phyloP scores from a whole-genome alignment of 495 filamentous ascomycete species.

The Ramalina peruviana region DNA sequence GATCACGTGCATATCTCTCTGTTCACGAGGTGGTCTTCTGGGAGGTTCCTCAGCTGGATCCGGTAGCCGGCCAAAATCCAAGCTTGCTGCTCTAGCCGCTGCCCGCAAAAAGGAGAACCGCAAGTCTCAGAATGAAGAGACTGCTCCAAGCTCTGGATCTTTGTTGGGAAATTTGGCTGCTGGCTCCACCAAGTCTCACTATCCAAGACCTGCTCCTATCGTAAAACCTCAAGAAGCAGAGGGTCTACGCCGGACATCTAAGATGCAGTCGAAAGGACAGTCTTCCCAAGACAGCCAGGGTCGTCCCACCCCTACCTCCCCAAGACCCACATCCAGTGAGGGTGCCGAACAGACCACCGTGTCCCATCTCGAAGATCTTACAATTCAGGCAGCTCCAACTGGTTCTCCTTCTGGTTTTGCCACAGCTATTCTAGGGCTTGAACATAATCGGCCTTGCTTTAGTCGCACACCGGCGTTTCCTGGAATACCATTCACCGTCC shows the following conservation, averaged over 20 bases:
- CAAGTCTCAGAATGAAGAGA: constrained; percentile 25
- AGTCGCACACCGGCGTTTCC: constrained; percentile 32
- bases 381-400: too few species aligned
- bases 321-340: too few species aligned
- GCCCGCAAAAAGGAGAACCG: constrained; percentile 63
- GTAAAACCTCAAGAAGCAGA: too few species aligned
- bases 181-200: too few species aligned
- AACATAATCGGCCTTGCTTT: constrained; percentile 17
- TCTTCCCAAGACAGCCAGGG: too few species aligned
- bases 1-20: constrained; percentile 49
- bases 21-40: constrained; percentile 48
- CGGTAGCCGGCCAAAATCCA: constrained; percentile 55
- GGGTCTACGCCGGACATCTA: too few species aligned
- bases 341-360: too few species aligned
- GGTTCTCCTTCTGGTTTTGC: constrained; percentile 52
- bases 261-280: too few species aligned
- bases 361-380: too few species aligned
- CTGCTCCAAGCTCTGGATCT: constrained; percentile 7
- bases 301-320: too few species aligned
- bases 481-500: constrained; percentile 16
- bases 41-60: constrained; percentile 54
- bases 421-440: constrained; percentile 44
- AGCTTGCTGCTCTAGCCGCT: constrained; percentile 80
- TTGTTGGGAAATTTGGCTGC: constrained; percentile 10
- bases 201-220: too few species aligned